Evolutionary conservation across 2,329 filamentous ascomycete species (phyloP).

Genomic region (Colletotrichum falcatum): DNA sequence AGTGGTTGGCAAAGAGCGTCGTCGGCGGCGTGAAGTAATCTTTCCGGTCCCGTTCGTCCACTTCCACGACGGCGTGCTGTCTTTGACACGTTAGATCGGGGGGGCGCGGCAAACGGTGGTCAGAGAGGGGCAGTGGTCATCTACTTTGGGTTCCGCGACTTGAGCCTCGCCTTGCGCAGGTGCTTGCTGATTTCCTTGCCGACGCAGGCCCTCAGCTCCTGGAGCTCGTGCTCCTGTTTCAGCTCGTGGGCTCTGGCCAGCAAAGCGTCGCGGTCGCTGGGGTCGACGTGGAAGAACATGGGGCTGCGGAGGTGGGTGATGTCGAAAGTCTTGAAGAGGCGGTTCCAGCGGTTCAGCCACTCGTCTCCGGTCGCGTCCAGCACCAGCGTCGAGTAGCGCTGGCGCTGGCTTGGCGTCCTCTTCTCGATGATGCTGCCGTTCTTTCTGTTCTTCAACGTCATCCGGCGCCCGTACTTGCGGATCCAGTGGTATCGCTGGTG

Average conservation of each 20-base stretch:
- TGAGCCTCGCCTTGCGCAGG: constrained; percentile 64
- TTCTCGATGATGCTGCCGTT: constrained; percentile 51
- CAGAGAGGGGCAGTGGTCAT: constrained; percentile 27
- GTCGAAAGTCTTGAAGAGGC: constrained; percentile 74
- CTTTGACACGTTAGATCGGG: constrained; percentile 48
- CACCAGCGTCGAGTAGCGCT: constrained; percentile 60
- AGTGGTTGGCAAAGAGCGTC: constrained; percentile 72
- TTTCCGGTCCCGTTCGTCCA: constrained; percentile 75
- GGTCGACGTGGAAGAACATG: constrained; percentile 87
- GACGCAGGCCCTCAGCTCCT: constrained; percentile 79
- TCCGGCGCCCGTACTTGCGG: constrained; percentile 70
- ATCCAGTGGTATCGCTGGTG: constrained; percentile 87
- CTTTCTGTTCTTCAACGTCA: constrained; percentile 66
- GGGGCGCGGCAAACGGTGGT: background rate
- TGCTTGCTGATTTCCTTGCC: constrained; percentile 87
- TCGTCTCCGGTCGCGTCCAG: constrained; percentile 72
- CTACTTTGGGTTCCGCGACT: constrained; percentile 41
- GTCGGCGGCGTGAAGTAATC: constrained; percentile 77
- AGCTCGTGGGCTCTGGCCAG: constrained; percentile 75
- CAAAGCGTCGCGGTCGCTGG: constrained; percentile 78
- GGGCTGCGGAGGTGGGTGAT: constrained; percentile 81
- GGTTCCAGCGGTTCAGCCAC: constrained; percentile 80
- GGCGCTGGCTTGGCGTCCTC: constrained; percentile 42
- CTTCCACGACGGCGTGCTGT: constrained; percentile 60
- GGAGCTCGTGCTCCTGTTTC: constrained; percentile 71